These are phyloP conservation scores for Fusarium lyarnte DNA, from an alignment of 2,329 filamentous ascomycete species.

Conservation along the genomic window DNA sequence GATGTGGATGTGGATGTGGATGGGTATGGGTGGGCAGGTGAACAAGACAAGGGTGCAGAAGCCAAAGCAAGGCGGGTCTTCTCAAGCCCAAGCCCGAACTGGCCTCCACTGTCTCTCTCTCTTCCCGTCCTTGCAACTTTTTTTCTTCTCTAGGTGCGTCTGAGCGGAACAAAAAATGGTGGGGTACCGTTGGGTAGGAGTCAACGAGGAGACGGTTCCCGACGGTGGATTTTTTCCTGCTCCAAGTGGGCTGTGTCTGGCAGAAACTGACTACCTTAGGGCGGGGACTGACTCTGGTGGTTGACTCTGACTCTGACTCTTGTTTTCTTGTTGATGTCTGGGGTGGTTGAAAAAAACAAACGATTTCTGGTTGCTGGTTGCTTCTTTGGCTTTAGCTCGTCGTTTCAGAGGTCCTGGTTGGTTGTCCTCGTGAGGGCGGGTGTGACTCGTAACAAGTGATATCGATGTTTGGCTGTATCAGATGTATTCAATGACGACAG, in stretches of 20 bases:
- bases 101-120: too few species aligned
- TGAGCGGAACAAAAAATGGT: constrained; percentile 23
- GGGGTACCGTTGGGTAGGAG: constrained; percentile 33
- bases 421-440: constrained; percentile 22
- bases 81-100: too few species aligned
- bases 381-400: constrained; percentile 22
- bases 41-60: too few species aligned
- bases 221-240: constrained; percentile 14
- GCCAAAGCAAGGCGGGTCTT: too few species aligned
- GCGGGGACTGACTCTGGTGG: constrained; percentile 3
- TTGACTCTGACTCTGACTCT: constrained; percentile 14
- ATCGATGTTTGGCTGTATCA: constrained; percentile 1
- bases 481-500: constrained; percentile 10
- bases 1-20: too few species aligned
- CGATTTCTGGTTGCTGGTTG: constrained; percentile 13
- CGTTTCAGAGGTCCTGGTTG: constrained; percentile 23
- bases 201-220: constrained; percentile 23
- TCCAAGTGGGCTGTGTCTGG: constrained; percentile 30
- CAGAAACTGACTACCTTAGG: constrained; percentile 2
- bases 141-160: too few species aligned
- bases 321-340: constrained; percentile 34
- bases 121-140: too few species aligned
- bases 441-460: constrained; percentile 36
- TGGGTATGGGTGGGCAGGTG: too few species aligned
- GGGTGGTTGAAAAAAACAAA: constrained; percentile 26